Conservation (phyloP, 768 basidiomycete genomes). For the Boletellus ananiceps region DNA sequence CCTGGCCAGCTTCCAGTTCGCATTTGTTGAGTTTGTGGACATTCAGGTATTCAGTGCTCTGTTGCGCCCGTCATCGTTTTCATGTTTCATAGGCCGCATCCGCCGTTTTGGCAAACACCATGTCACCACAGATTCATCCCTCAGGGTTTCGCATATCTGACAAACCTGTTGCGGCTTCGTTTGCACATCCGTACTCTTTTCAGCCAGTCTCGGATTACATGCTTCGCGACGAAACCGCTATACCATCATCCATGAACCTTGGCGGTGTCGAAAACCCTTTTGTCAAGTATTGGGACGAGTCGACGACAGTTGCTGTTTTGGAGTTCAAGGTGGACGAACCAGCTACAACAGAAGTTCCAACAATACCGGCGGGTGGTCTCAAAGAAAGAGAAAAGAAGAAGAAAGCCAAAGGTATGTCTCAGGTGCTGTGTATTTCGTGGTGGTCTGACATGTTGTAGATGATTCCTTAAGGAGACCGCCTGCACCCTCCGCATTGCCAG, state of each 20-base stretch:
- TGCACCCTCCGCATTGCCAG: conserved; percentile 63
- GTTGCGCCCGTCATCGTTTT: conserved; percentile 4
- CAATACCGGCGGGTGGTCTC: conserved; percentile 39
- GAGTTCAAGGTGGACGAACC: conserved; percentile 76
- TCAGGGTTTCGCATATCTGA: conserved; percentile 92
- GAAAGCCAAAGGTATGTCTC: conserved; percentile 46
- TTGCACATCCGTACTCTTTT: conserved; percentile 89
- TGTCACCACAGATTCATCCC: conserved; percentile 84
- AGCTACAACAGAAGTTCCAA: conserved; percentile 23
- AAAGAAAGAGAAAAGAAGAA: conserved; percentile 60
- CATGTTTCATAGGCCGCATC: conserved; percentile 62
- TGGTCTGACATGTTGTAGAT: conserved; percentile 21
- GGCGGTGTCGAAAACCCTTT: conserved; percentile 71
- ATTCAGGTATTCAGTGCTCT: conserved; percentile 50
- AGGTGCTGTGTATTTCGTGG: background rate
- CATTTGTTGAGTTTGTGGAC: conserved; percentile 90
- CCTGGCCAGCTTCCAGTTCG: conserved; percentile 87
- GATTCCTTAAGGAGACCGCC: conserved; percentile 36
- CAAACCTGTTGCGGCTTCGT: conserved; percentile 85
- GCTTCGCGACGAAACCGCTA: conserved; percentile 71
- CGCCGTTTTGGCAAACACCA: conserved; percentile 74
- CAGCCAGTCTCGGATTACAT: conserved; percentile 73
- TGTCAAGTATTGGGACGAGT: conserved; percentile 93
- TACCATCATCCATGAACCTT: conserved; percentile 59
- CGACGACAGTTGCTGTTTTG: conserved; percentile 65